Conservation (phyloP, 768 basidiomycete species). For the Trametes cubensis region DNA sequence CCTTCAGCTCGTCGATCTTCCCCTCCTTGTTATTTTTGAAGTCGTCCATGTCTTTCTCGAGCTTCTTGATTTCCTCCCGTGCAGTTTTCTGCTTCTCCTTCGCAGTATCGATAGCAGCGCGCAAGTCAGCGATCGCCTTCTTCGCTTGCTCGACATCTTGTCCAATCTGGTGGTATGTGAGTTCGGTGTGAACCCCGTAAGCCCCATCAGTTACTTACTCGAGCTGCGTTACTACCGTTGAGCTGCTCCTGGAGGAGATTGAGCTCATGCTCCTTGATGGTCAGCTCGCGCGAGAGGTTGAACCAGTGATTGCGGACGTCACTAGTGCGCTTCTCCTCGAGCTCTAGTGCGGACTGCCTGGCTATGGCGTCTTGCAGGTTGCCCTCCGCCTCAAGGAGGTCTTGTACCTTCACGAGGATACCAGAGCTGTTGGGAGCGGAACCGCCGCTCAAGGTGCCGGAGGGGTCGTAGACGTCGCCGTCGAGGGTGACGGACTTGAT, state of each 20-base stretch:
- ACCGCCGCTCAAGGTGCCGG: conserved; percentile 91
- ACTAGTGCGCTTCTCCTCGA: conserved; percentile 53
- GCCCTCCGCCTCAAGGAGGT: conserved; percentile 69
- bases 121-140: conserved; percentile 60
- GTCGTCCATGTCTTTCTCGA: conserved; percentile 97
- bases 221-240: conserved; percentile 84
- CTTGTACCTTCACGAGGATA: conserved; percentile 80
- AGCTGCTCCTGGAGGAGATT: conserved; percentile 81
- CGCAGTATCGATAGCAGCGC: conserved; percentile 59
- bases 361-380: conserved; percentile 53
- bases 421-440: conserved; percentile 78
- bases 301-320: conserved; percentile 65
- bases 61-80: conserved; percentile 75
- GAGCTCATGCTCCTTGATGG: conserved; percentile 90
- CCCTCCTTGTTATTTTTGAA: conserved; percentile 99
- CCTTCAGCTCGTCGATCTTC: conserved; percentile 93
- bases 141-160: conserved; percentile 77
- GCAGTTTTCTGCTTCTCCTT: conserved; percentile 79
- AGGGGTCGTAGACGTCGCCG: conserved; percentile 96
- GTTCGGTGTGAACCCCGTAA: neutral
- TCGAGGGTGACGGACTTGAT: conserved; percentile 90
- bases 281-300: conserved; percentile 63
- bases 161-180: conserved; percentile 58
- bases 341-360: conserved; percentile 54
- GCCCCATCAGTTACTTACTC: conserved; percentile 48